These are phyloP conservation scores for Aureobasidium musti DNA, from an alignment of 2,329 filamentous ascomycete species.

Conservation along the genomic window DNA sequence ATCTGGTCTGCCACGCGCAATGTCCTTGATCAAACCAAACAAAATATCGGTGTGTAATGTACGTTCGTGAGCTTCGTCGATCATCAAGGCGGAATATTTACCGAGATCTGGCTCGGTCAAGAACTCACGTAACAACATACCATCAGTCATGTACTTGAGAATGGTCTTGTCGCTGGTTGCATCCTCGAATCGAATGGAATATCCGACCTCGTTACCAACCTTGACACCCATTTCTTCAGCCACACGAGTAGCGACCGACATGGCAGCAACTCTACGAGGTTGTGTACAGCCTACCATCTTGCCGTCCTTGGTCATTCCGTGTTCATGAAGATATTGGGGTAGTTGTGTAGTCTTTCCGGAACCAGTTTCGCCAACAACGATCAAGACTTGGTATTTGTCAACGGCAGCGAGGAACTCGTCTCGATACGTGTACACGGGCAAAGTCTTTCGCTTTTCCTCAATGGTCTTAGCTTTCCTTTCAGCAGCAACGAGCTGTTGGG, in stretches of 20 bases:
- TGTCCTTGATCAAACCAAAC: conserved; percentile 83
- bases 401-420: conserved; percentile 85
- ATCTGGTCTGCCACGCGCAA: conserved; percentile 78
- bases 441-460: conserved; percentile 83
- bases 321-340: conserved; percentile 90
- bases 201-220: conserved; percentile 89
- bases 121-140: conserved; percentile 88
- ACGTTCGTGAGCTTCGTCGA: conserved; percentile 95
- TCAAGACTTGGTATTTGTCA: conserved; percentile 80
- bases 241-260: conserved; percentile 96
- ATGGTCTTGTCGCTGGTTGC: conserved; percentile 87
- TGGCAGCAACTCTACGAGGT: conserved; percentile 90
- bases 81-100: conserved; percentile 86
- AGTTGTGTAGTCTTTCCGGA: conserved; percentile 95
- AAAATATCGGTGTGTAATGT: conserved; percentile 90
- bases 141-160: conserved; percentile 96
- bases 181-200: conserved; percentile 93
- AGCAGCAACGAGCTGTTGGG: conserved; percentile 81
- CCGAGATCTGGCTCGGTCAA: conserved; percentile 83
- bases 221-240: conserved; percentile 91
- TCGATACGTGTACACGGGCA: conserved; percentile 87
- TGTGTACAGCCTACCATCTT: conserved; percentile 92
- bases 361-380: conserved; percentile 93
- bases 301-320: conserved; percentile 80
- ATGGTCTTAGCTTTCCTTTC: conserved; percentile 87